A percentile compares a stretch with the other conserved stretches of the same genome.
phyloP scores from a whole-genome alignment of 495 filamentous ascomycete genomes.

The Bathelium albidoporum region DNA sequence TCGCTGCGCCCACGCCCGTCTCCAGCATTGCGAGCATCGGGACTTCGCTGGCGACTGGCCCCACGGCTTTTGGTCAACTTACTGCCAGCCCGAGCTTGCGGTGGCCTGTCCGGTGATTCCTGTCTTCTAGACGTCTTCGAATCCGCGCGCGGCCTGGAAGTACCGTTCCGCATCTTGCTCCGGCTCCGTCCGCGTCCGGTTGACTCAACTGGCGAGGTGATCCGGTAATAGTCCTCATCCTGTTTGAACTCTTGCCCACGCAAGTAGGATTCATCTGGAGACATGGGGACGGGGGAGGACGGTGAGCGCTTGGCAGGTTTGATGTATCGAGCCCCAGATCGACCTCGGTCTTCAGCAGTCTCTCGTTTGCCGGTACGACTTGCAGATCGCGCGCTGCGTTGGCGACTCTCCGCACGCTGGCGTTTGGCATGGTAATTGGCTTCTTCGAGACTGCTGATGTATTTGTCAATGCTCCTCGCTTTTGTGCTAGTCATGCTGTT shows the following conservation, averaged over 20 bases:
- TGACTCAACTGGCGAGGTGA: conserved; percentile 31
- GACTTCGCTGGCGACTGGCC: conserved; percentile 22
- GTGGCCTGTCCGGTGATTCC: conserved; percentile 22
- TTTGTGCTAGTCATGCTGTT: conserved; percentile 27
- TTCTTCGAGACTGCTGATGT: conserved; percentile 76
- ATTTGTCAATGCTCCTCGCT: conserved; percentile 66
- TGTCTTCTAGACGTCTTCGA: conserved; percentile 18
- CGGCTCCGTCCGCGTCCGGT: conserved; percentile 16
- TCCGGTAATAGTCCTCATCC: conserved; percentile 34
- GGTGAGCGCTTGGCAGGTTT: conserved; percentile 78
- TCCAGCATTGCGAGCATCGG: conserved; percentile 39
- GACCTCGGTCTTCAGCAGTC: conserved; percentile 58
- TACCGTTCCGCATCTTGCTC: conserved; percentile 7
- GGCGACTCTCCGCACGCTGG: conserved; percentile 31
- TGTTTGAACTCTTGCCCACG: conserved; percentile 32
- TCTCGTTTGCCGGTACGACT: conserved; percentile 41
- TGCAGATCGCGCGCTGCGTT: conserved; percentile 31
- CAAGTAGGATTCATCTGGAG: conserved; percentile 55
- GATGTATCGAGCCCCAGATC: conserved; percentile 55
- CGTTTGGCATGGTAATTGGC: conserved; percentile 54
- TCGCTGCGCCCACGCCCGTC: conserved; percentile 39
- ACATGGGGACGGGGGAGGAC: conserved; percentile 86
- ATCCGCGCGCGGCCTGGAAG: conserved; percentile 18
- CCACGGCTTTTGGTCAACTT: conserved; percentile 12
- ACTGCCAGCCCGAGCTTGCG: conserved; percentile 9